Percentiles rank a stretch among this genome's conserved stretches.
Evolutionary conservation across 148 eudicot genomes (phyloP).

Genomic region (Spergularia bocconei): DNA sequence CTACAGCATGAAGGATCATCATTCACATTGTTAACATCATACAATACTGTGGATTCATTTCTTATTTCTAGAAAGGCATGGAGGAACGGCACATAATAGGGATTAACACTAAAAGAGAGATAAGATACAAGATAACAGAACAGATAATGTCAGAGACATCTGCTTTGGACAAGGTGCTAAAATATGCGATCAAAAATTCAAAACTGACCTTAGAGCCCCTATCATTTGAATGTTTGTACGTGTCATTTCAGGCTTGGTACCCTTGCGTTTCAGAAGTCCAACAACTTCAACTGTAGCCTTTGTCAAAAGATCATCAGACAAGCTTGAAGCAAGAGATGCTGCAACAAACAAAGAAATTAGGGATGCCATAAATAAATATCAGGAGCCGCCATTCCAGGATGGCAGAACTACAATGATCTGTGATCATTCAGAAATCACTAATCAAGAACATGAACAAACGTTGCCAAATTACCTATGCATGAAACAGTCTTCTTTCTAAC

Average conservation of each 20-base stretch:
- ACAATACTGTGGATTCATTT: neutral
- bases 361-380: neutral
- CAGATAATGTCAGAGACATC: neutral
- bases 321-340: slow-evolving; percentile 96
- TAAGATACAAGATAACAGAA: neutral
- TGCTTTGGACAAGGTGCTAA: neutral
- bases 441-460: neutral
- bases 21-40: neutral
- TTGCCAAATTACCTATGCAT: slow-evolving; percentile 64
- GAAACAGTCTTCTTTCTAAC: slow-evolving; percentile 95
- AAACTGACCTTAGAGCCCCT: slow-evolving; percentile 80
- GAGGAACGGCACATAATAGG: neutral
- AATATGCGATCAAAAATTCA: neutral
- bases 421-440: neutral
- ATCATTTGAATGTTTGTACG: slow-evolving; percentile 97
- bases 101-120: neutral
- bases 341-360: slow-evolving; percentile 25
- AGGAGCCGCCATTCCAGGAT: neutral
- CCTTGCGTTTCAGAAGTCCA: slow-evolving; percentile 64
- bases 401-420: neutral
- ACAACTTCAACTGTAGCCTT: slow-evolving; percentile 89
- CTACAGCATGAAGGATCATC: neutral
- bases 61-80: neutral
- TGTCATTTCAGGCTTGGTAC: slow-evolving; percentile 70
- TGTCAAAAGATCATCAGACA: slow-evolving; percentile 94